Conservation (phyloP, 331 rosid genomes). For the Acacia concinna region DNA sequence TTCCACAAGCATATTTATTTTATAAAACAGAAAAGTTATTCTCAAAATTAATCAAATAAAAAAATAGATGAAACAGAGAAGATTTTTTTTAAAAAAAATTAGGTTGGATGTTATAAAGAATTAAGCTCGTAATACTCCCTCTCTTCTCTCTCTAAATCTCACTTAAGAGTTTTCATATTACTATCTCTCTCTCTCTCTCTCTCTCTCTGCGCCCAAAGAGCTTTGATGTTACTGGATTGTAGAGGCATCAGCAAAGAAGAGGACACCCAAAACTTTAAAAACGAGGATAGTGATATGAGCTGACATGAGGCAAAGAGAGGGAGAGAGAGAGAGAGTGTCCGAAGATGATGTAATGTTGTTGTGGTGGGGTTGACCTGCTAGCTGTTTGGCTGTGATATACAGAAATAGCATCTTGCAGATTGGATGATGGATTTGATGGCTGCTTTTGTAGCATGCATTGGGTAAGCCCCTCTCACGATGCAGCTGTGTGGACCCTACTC, state of each 20-base stretch:
- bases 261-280: neutral
- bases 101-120: too few species aligned
- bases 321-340: conserved; percentile 17
- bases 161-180: too few species aligned
- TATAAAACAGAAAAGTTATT: too few species aligned
- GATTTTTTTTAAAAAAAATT: too few species aligned
- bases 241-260: neutral
- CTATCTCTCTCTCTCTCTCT: too few species aligned
- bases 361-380: conserved; percentile 39
- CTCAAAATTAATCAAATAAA: too few species aligned
- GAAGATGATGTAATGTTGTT: conserved; percentile 31
- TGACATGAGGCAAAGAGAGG: neutral
- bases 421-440: conserved; percentile 31
- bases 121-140: too few species aligned
- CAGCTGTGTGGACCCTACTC: conserved; percentile 40
- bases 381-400: conserved; percentile 33
- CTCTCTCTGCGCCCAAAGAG: too few species aligned
- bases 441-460: conserved; percentile 34
- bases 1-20: too few species aligned
- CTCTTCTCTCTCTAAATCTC: too few species aligned
- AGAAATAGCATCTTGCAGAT: conserved; percentile 29
- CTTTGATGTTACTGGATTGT: too few species aligned
- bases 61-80: too few species aligned
- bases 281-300: neutral
- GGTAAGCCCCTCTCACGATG: conserved; percentile 35